Evolutionary conservation across 352 stramenopile species (phyloP), one percentile per base, ranked within the genome.

Genomic region (Plasmopara muralis): DNA sequence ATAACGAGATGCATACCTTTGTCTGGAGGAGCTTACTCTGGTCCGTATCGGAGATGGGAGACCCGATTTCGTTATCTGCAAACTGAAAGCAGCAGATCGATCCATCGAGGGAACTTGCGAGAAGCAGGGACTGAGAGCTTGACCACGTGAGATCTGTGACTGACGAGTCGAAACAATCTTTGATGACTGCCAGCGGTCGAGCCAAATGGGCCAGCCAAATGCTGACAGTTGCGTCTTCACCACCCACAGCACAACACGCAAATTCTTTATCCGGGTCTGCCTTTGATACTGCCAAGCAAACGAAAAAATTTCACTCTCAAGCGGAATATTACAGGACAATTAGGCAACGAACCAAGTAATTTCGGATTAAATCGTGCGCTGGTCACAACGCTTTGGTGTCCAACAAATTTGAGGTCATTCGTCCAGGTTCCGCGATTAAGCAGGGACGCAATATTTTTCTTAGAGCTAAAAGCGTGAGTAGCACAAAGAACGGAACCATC

Each of bases 331-430:
- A 25, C 3, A 3, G 20, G 20, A 25, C 20, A 16, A 41, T 41
- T n/a, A 16, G 37, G 37, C 30, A 43, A 61, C 57, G 25, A 50
- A 83, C 73, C 72, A n/a, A 92, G 70, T 0, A 92, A 68, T 61
- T 87, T 88, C 0, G 77, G 77, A 50, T 91, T 89, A 54, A 94
- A 94, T 13, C 84, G 76, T n/a, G 80, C 67, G 52, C 67, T 82
- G 10, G 84, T 93, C 14, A 94, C 84, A 20, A 91, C 76, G 3
- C 76, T 65, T 48, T 83, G 70, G 30, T 94, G 84, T 2, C 84
- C 84, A 1, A 94, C 84, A 61, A 94, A 92, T 38, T 92, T 89
- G 33, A 94, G 66, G 7, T 94, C 81, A 42, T 94, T 88, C 6
- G 64, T 72, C 84, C 84, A 94, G 15, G 77, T 77, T 43, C 70